Evolutionary conservation across 192 early-diverging fungal species (phyloP).

Genomic region (Jimgerdemannia lactiflua): DNA sequence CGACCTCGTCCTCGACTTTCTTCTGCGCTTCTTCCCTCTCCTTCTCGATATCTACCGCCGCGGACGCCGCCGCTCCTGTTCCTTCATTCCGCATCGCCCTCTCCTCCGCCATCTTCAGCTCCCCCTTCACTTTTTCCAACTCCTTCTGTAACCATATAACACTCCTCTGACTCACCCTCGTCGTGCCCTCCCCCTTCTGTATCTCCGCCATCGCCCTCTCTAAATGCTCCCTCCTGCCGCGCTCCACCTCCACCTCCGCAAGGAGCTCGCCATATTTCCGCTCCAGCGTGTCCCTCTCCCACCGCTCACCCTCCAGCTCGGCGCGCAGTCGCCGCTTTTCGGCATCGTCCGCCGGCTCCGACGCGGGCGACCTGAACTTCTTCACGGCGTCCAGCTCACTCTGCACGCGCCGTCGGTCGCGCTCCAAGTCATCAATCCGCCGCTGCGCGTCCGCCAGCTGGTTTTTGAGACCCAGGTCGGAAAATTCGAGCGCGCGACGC

Average conservation of each 20-base stretch:
- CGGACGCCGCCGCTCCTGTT: slow-evolving; percentile 26
- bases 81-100: slow-evolving; percentile 12
- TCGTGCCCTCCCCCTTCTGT: slow-evolving; percentile 27
- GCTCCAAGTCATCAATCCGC: neutral
- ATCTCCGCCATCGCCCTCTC: slow-evolving; percentile 8
- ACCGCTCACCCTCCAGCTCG: slow-evolving; percentile 5
- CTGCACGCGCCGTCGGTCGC: neutral
- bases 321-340: neutral
- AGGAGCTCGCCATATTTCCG: neutral
- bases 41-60: slow-evolving; percentile 26
- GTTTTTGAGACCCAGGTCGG: neutral
- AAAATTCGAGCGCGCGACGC: neutral
- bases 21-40: slow-evolving; percentile 24
- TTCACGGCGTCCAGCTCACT: neutral
- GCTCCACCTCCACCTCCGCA: slow-evolving; percentile 2
- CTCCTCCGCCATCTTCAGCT: slow-evolving; percentile 14
- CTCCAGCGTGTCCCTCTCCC: neutral
- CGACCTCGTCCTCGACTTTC: slow-evolving; percentile 1
- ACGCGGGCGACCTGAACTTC: neutral
- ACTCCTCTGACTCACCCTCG: slow-evolving; percentile 19
- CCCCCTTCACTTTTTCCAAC: slow-evolving; percentile 29
- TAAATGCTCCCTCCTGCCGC: slow-evolving; percentile 1
- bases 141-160: slow-evolving; percentile 25
- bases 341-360: neutral
- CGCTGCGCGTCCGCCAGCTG: neutral